These are phyloP conservation scores for Sporisorium scitamineum DNA, from an alignment of 1,284 basidiomycete species.

Conservation along the genomic window DNA sequence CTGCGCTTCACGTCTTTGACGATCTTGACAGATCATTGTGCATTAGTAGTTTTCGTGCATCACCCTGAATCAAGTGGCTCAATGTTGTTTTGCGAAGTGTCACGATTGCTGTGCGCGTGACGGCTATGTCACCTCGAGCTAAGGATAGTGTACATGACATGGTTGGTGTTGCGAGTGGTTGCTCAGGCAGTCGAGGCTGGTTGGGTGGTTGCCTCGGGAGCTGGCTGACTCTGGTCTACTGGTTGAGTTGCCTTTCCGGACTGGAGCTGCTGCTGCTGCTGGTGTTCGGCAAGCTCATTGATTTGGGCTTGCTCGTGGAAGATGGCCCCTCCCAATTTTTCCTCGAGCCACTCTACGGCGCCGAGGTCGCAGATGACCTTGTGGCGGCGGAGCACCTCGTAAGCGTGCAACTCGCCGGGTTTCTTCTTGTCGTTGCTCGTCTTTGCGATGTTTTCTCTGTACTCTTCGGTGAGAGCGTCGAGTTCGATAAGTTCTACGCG, in stretches of 20 bases:
- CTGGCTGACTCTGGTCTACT: conserved; percentile 1
- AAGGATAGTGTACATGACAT: conserved; percentile 5
- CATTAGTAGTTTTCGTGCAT: not conserved
- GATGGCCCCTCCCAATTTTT: conserved; percentile 65
- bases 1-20: too few relatives aligned
- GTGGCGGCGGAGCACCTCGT: conserved; percentile 63
- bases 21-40: not conserved
- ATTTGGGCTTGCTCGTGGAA: conserved; percentile 55
- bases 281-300: conserved; percentile 8
- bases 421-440: conserved; percentile 62
- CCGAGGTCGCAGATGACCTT: conserved; percentile 66
- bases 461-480: conserved; percentile 58
- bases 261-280: conserved; percentile 18
- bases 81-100: not conserved
- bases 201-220: conserved; percentile 2
- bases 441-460: conserved; percentile 44
- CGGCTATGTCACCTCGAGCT: not conserved
- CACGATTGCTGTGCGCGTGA: not conserved
- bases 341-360: conserved; percentile 69
- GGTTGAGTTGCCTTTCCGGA: not conserved
- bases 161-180: not conserved
- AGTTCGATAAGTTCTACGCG: conserved; percentile 61
- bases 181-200: conserved; percentile 16
- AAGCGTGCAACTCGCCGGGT: conserved; percentile 68
- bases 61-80: not conserved